These are phyloP conservation scores for Colletotrichum noveboracense DNA, from an alignment of 2,329 filamentous ascomycete genomes.

Conservation along the genomic window DNA sequence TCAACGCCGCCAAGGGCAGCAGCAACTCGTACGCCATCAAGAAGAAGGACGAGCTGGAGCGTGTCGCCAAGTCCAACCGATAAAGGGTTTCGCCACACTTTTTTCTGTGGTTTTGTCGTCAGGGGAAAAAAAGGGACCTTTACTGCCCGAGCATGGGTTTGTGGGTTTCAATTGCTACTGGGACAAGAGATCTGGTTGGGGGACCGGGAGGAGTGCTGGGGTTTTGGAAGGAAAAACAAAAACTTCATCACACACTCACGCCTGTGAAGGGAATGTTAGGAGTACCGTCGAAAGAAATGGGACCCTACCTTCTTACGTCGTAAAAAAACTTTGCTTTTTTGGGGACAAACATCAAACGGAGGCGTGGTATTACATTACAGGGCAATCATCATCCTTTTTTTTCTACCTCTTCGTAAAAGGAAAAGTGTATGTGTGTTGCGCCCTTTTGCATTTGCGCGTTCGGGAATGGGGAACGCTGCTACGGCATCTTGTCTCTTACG, in stretches of 20 bases:
- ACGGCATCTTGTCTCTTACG: conserved; percentile 32
- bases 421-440: conserved; percentile 10
- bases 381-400: conserved; percentile 23
- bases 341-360: conserved; percentile 22
- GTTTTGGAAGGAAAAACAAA: conserved; percentile 29
- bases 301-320: conserved; percentile 4
- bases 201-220: conserved; percentile 21
- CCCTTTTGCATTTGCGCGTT: conserved; percentile 49
- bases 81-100: conserved; percentile 66
- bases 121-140: background rate
- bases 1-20: conserved; percentile 99
- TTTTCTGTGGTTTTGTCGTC: background rate
- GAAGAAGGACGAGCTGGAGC: conserved; percentile 99
- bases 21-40: conserved; percentile 99
- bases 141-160: background rate
- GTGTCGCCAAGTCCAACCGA: conserved; percentile 99
- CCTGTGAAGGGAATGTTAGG: background rate
- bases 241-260: background rate
- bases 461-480: conserved; percentile 50
- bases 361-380: conserved; percentile 24
- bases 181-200: background rate
- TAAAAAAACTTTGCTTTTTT: conserved; percentile 21
- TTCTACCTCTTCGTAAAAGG: background rate
- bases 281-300: background rate
- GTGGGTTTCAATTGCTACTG: background rate